Conservation (phyloP, 495 filamentous ascomycete species). For the Trichocladium uniseriatum region DNA sequence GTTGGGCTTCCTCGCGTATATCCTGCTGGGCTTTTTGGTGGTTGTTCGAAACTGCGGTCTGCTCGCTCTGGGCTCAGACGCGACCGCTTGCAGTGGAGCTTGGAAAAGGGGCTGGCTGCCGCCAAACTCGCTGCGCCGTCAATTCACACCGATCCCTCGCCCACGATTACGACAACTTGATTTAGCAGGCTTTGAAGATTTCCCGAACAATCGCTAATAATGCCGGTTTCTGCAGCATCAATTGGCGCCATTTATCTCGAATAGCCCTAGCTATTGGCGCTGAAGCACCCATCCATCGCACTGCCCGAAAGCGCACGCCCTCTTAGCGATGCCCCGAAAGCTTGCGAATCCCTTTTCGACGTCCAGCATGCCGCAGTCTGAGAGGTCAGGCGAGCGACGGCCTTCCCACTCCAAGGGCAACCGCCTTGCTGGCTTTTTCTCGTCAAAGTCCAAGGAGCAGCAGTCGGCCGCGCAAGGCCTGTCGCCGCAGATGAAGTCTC, state of each 20-base stretch:
- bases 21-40: not conserved
- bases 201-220: slow-evolving; percentile 4
- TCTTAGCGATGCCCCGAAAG: slow-evolving; percentile 45
- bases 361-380: slow-evolving; percentile 28
- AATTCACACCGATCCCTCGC: too few relatives aligned
- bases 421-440: slow-evolving; percentile 52
- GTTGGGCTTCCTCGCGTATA: not conserved
- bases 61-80: not conserved
- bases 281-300: not conserved
- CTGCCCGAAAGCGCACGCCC: not conserved
- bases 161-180: not conserved
- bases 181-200: not conserved
- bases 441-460: slow-evolving; percentile 58
- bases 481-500: slow-evolving; percentile 57
- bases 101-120: not conserved
- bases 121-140: too few relatives aligned
- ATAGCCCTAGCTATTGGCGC: slow-evolving; percentile 4
- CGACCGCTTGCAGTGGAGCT: not conserved
- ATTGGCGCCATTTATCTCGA: slow-evolving; percentile 12
- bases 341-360: slow-evolving; percentile 33
- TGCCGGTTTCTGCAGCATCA: slow-evolving; percentile 7
- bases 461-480: slow-evolving; percentile 44
- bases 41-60: not conserved
- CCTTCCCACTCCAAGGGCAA: slow-evolving; percentile 51
- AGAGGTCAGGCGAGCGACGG: slow-evolving; percentile 38